A percentile compares a stretch with the other conserved stretches of the same genome.
These are phyloP conservation scores for Suillus fuscotomentosus DNA, from an alignment of 768 basidiomycete genomes.

Conservation along the genomic window DNA sequence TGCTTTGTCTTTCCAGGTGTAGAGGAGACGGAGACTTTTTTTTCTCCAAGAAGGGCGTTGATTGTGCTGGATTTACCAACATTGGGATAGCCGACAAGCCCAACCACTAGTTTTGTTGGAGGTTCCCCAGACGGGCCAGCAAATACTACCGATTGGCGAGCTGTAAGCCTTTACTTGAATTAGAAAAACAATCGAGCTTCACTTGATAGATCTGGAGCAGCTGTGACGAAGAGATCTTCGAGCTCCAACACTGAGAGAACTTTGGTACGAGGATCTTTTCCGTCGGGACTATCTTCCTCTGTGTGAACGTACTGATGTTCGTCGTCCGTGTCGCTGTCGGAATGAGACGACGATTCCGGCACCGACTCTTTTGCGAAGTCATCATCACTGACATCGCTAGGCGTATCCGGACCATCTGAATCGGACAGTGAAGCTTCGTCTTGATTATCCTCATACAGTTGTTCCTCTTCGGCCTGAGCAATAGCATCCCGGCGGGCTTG, in stretches of 20 bases:
- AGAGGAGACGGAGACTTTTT: slow-evolving; percentile 97
- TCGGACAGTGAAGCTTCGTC: slow-evolving; percentile 20
- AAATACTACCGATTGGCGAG: slow-evolving; percentile 49
- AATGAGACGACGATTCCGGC: slow-evolving; percentile 22
- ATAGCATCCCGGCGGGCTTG: slow-evolving; percentile 59
- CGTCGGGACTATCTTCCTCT: slow-evolving; percentile 52
- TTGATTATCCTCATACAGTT: background rate
- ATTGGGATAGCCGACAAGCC: slow-evolving; percentile 97
- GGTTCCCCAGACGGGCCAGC: slow-evolving; percentile 52
- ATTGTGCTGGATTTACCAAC: slow-evolving; percentile 99
- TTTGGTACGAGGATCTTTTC: slow-evolving; percentile 62
- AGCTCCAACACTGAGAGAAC: slow-evolving; percentile 86
- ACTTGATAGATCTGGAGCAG: slow-evolving; percentile 74
- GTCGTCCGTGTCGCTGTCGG: slow-evolving; percentile 30
- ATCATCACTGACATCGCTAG: slow-evolving; percentile 27
- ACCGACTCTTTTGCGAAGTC: slow-evolving; percentile 25
- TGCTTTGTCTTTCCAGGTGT: slow-evolving; percentile 99
- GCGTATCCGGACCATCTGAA: slow-evolving; percentile 25
- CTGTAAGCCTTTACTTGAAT: background rate
- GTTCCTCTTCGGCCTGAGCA: slow-evolving; percentile 24
- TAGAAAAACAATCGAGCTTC: slow-evolving; percentile 15
- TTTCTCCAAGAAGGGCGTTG: slow-evolving; percentile 92
- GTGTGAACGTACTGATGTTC: slow-evolving; percentile 50
- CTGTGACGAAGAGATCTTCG: slow-evolving; percentile 73
- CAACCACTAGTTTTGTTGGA: slow-evolving; percentile 70